Conservation (phyloP, 2,329 filamentous ascomycete species). For the Alternaria arborescens region DNA sequence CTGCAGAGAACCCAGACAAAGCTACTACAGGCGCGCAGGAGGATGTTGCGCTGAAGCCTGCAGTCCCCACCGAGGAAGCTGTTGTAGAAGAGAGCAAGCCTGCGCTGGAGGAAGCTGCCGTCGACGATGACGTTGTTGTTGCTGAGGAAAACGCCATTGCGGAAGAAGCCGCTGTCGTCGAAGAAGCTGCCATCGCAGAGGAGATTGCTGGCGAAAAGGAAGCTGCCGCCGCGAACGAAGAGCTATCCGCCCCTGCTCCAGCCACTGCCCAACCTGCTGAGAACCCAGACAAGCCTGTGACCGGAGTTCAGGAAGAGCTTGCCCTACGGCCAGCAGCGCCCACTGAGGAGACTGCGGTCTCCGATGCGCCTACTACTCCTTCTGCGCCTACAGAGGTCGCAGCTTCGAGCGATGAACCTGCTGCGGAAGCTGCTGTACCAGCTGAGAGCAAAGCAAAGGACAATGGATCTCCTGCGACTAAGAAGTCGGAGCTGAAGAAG, state of each 20-base stretch:
- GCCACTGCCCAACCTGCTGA: conserved; percentile 21
- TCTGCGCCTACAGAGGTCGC: conserved; percentile 50
- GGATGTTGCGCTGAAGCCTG: conserved; percentile 51
- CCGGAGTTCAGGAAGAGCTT: conserved; percentile 54
- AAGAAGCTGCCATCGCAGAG: conserved; percentile 1
- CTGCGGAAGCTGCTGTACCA: conserved; percentile 1
- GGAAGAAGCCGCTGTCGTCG: conserved; percentile 16
- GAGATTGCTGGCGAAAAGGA: conserved; percentile 1
- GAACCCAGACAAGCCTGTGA: conserved; percentile 56
- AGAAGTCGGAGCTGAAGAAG: conserved; percentile 39
- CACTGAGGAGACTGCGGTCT: conserved; percentile 46
- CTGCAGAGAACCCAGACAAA: conserved; percentile 55
- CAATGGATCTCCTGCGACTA: conserved; percentile 18
- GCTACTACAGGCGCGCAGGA: conserved; percentile 54
- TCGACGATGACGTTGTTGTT: conserved; percentile 37
- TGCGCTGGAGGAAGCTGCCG: not conserved
- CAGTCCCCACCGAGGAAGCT: conserved; percentile 45
- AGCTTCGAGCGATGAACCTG: conserved; percentile 1
- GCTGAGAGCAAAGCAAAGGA: conserved; percentile 24
- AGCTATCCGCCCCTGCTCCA: not conserved
- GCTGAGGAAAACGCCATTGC: conserved; percentile 26
- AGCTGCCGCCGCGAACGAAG: not conserved
- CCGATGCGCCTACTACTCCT: conserved; percentile 30
- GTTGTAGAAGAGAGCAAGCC: conserved; percentile 49
- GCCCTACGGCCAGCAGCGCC: conserved; percentile 53